Base-by-base conservation (phyloP, 2,329 filamentous ascomycete genomes). In the Aspergillus sojae region DNA sequence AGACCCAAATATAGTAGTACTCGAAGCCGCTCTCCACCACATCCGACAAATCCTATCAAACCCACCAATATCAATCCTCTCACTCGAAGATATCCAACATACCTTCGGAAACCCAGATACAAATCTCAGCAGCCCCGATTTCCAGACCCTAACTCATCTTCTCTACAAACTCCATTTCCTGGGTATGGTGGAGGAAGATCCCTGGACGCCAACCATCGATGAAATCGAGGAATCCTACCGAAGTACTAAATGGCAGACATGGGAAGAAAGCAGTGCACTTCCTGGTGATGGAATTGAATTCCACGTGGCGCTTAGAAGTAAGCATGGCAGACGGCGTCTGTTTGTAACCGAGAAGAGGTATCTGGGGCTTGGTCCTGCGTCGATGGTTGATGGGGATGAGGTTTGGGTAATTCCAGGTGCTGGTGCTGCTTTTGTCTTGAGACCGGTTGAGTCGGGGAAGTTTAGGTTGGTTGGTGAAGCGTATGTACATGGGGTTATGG, bases 141-240 rank as follows among this genome's bases (percentile, higher is more conserved):
- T 26, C 21, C 59, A 61, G 30, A 61, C 59, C 1, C 30, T 61
- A 11, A 57, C 59, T 10, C 53, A 61, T 16, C 26, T 61, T 23
- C 43, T 61, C 9, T 52, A 57, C 23, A 61, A 61, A 23, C 23
- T 61, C 7, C 46, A 61, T 19, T 30, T 61, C 28, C 52, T 61
- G 9, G 39, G 36, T 10, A 4, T 54, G 26, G 41, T 53, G 16
- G 59, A 61, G 26, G 59, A 61, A 14, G 7, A 50, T 11, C 46
- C 30, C 11, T 61, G 30, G 28, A 61, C 59, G 14, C 59, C 52
- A 3, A 57, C 52, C 26, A 54, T 61, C 4, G 52, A 41, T 28
- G 59, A 61, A 21, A 36, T 61, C 7, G 52, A 53, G 53, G 7
- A 16, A 14, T 39, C 53, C 16, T 57, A 57, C 36, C 32, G 28